These are phyloP conservation scores for Triglochin maritima DNA, from an alignment of 106 monocot genomes.

Conservation along the genomic window DNA sequence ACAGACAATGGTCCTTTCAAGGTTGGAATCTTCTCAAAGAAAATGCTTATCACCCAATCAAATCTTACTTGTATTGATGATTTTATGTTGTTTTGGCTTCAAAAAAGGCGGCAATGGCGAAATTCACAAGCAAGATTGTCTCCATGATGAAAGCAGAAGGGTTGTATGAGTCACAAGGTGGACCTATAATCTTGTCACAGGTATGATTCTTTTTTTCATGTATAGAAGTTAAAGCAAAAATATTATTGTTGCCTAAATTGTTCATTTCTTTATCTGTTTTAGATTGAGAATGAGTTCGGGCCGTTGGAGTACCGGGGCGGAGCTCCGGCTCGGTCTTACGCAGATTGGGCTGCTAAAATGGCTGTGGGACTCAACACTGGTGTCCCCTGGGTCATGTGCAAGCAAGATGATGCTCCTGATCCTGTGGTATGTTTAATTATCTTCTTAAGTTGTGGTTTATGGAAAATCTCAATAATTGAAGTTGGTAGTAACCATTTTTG, in stretches of 20 bases:
- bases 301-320: constrained; percentile 64
- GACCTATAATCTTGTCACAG: constrained; percentile 56
- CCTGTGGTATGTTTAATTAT: constrained; percentile 15
- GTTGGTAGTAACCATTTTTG: no score
- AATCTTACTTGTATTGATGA: not conserved
- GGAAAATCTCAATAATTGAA: not conserved
- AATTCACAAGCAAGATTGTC: constrained; percentile 35
- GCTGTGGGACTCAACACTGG: constrained; percentile 25
- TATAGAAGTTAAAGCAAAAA: not conserved
- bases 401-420: constrained; percentile 42
- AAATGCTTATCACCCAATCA: not conserved
- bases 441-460: no score
- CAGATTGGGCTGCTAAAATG: constrained; percentile 21
- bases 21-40: constrained; percentile 1
- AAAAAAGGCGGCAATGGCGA: constrained; percentile 35
- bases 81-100: not conserved
- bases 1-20: constrained; percentile 35
- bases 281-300: constrained; percentile 98
- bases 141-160: constrained; percentile 39
- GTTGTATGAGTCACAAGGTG: constrained; percentile 31
- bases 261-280: not conserved
- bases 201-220: constrained; percentile 7
- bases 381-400: constrained; percentile 70
- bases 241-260: not conserved
- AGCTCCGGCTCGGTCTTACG: constrained; percentile 36